A percentile compares a stretch with the other conserved stretches of the same genome.
phyloP scores from a whole-genome alignment of 1,284 basidiomycete genomes.

The Trametes sp. region DNA sequence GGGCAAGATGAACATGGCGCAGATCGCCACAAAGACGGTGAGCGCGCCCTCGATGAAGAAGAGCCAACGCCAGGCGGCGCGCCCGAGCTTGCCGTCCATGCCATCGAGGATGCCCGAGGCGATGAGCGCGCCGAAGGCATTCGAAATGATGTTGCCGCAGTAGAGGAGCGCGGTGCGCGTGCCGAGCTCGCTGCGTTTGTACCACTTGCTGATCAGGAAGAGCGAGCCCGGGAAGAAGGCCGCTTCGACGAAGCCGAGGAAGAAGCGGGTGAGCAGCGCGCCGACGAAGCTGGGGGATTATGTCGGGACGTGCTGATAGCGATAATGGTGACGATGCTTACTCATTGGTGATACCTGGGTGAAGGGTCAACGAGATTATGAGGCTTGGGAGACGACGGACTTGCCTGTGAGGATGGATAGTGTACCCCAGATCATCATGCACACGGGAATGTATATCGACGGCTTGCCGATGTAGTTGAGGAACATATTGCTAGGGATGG shows the following conservation, averaged over 20 bases:
- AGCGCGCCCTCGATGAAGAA: conserved; percentile 78
- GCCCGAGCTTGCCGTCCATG: conserved; percentile 76
- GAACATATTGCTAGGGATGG: conserved; percentile 67
- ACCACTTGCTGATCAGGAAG: conserved; percentile 78
- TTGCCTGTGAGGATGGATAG: conserved; percentile 36
- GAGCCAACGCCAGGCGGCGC: conserved; percentile 79
- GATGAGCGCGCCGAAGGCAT: conserved; percentile 84
- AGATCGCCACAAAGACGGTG: conserved; percentile 68
- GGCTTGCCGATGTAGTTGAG: conserved; percentile 76
- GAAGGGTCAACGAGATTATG: background rate
- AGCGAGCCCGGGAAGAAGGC: conserved; percentile 76
- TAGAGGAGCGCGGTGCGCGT: conserved; percentile 79
- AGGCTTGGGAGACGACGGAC: background rate
- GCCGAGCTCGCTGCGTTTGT: conserved; percentile 71
- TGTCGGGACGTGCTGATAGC: conserved; percentile 7
- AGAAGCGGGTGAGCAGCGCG: conserved; percentile 78
- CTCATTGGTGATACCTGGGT: conserved; percentile 36
- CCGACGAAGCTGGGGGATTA: conserved; percentile 61
- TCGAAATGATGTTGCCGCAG: conserved; percentile 78
- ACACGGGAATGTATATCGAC: conserved; percentile 74
- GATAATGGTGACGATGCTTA: conserved; percentile 14
- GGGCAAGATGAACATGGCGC: conserved; percentile 74
- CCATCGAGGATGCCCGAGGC: conserved; percentile 75
- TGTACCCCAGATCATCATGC: conserved; percentile 70
- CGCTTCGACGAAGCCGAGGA: conserved; percentile 74